Evolutionary conservation across 768 basidiomycete genomes (phyloP), one percentile per base, ranked within the genome.

Genomic region (Serpula lacrymans): DNA sequence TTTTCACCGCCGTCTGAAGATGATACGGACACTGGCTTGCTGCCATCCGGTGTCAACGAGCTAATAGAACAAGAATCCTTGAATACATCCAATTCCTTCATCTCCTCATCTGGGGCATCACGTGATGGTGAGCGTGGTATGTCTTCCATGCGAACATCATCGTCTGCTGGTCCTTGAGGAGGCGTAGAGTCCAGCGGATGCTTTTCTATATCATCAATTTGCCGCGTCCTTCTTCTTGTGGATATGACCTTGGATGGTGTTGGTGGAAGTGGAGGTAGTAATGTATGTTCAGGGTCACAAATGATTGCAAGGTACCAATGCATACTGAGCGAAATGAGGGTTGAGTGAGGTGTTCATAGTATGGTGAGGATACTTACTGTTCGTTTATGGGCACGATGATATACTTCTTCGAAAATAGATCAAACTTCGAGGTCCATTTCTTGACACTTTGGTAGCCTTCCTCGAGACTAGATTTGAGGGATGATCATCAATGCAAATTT

Each of bases 231-330:
- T 20, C 30, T 32, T 11, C 52, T 49, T 9, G 53, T 47, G 8
- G 51, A 37, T 10, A 45, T 41, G 22, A 42, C 34, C 11, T 42
- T 42, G 16, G 22, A 25, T 44, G 47, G 23, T 36, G 58, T 55
- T 27, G 52, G 52, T 8, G 63, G 64, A 21, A 72, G 68, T n/a
- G 72, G 67, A 10, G 80, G 69, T 25, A 73, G 60, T 56, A 86
- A 63, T 6, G 75, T 64, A 34, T 70, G 60, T 39, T 78, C 80
- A 1, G 96, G 95, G 44, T 85, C 81, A 59, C 80, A 85, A 49
- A 99, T 95, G 46, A 98, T 81, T 12, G 90, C 94, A 28, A 98
- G 77, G 62, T 96, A 98, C 96, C 96, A 98, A 64, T 99, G 96
- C 31, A 90, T 63, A 52, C 95, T 98, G 48, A 40, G 21, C 22